phyloP scores from a whole-genome alignment of 306 rosid species.

The Inga leiocalycina region DNA sequence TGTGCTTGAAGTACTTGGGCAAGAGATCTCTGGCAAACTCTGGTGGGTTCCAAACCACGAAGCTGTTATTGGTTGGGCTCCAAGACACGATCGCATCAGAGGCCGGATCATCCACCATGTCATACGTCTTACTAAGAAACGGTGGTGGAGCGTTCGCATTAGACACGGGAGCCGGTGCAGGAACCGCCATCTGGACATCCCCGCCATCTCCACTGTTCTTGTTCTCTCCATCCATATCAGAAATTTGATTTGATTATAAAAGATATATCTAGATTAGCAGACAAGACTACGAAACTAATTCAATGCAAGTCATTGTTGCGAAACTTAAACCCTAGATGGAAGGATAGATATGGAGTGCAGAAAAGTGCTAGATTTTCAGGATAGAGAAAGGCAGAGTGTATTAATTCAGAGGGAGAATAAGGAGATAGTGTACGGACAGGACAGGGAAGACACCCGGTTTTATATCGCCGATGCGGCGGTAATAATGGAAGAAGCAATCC shows the following conservation, averaged over 20 bases:
- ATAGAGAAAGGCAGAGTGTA: neutral
- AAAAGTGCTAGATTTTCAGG: neutral
- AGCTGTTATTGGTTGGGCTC: conserved; percentile 90
- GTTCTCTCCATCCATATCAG: conserved; percentile 48
- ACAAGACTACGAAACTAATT: neutral
- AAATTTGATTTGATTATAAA: neutral
- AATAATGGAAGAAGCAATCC: neutral
- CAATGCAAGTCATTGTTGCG: conserved; percentile 32
- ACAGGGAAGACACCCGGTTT: neutral
- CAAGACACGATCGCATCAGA: conserved; percentile 87
- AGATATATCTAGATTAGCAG: neutral
- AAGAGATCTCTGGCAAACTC: conserved; percentile 90
- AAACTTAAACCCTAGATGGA: conserved; percentile 44
- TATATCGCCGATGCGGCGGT: neutral
- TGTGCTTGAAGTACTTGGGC: conserved; percentile 93
- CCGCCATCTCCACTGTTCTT: conserved; percentile 45
- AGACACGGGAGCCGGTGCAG: conserved; percentile 62
- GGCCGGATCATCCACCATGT: conserved; percentile 90
- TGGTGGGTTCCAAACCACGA: conserved; percentile 98
- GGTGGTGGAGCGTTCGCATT: conserved; percentile 85
- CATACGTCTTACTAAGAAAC: conserved; percentile 90
- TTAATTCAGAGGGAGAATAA: neutral
- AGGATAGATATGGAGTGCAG: neutral
- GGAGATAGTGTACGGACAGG: neutral
- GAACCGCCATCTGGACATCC: conserved; percentile 32